Percentiles rank a stretch among this genome's conserved stretches.
These are phyloP conservation scores for Cucurbita pepo DNA, from an alignment of 306 rosid genomes.

Conservation along the genomic window DNA sequence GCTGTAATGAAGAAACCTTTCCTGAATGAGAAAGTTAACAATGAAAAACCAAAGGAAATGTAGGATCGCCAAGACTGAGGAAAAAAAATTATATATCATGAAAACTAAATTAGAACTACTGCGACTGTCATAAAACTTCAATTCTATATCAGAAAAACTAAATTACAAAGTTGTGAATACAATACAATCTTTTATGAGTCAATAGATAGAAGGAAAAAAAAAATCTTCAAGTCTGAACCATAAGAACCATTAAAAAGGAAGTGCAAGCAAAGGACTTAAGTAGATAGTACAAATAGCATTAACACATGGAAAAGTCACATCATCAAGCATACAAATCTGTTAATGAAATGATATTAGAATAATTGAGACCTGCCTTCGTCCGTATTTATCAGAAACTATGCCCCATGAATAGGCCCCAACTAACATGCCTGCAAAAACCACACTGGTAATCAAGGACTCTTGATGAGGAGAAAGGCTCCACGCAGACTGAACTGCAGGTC, in stretches of 20 bases:
- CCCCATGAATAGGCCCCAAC: slow-evolving; percentile 90
- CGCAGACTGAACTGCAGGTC: slow-evolving; percentile 82
- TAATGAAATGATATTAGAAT: background rate
- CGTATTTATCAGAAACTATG: slow-evolving; percentile 70
- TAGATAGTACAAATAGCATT: background rate
- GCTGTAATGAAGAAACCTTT: slow-evolving; percentile 87
- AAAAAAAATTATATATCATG: background rate
- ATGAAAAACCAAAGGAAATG: slow-evolving; percentile 7
- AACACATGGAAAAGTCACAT: background rate
- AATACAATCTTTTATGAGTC: background rate
- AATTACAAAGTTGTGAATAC: slow-evolving; percentile 4
- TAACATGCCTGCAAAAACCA: slow-evolving; percentile 79
- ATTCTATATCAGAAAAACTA: background rate
- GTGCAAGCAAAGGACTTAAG: background rate
- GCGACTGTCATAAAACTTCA: background rate
- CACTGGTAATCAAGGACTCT: slow-evolving; percentile 64
- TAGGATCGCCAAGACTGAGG: background rate
- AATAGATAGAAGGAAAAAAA: background rate
- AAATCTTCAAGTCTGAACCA: background rate
- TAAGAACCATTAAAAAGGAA: background rate
- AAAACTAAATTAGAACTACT: background rate
- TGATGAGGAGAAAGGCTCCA: slow-evolving; percentile 70
- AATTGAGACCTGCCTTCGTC: slow-evolving; percentile 42
- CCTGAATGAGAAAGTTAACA: slow-evolving; percentile 30
- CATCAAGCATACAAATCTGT: background rate